A percentile compares a stretch with the other conserved stretches of the same genome.
Conservation (phyloP, 768 basidiomycete genomes). For the Tephrocybe rancida region DNA sequence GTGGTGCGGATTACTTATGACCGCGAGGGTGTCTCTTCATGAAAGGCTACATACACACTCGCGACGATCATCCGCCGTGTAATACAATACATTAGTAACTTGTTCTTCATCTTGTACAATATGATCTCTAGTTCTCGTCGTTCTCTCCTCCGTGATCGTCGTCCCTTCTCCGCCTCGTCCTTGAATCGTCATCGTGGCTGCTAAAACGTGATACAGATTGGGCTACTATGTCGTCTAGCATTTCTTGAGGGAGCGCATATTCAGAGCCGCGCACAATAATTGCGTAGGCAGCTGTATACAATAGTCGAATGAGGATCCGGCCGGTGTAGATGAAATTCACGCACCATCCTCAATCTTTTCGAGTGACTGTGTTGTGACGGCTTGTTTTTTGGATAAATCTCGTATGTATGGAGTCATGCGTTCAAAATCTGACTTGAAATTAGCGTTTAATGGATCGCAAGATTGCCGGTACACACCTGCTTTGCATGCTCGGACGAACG, state of each 20-base stretch:
- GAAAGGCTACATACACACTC: neutral
- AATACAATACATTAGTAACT: neutral
- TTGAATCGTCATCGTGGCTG: slow-evolving; percentile 5
- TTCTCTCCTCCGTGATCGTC: slow-evolving; percentile 1
- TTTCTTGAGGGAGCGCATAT: slow-evolving; percentile 67
- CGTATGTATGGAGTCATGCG: slow-evolving; percentile 67
- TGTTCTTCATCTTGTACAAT: too few species aligned
- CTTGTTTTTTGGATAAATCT: slow-evolving; percentile 85
- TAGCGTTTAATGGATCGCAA: slow-evolving; percentile 1
- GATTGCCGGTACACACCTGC: slow-evolving; percentile 46
- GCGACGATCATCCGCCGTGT: neutral
- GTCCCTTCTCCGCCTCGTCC: slow-evolving; percentile 17
- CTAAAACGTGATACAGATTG: slow-evolving; percentile 41
- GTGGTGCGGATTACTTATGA: slow-evolving; percentile 24
- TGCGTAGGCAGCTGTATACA: slow-evolving; percentile 64
- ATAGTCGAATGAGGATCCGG: slow-evolving; percentile 4
- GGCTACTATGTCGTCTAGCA: slow-evolving; percentile 69
- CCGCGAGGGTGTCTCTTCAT: too few species aligned
- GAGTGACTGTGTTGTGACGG: slow-evolving; percentile 83
- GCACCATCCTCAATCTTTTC: slow-evolving; percentile 93
- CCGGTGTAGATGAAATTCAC: slow-evolving; percentile 13
- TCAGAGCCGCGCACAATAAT: slow-evolving; percentile 74
- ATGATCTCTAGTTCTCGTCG: too few species aligned
- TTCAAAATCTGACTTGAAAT: slow-evolving; percentile 66
- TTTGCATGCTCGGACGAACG: slow-evolving; percentile 75